Conservation (phyloP, 1,284 basidiomycete genomes). For the Schizophyllum commune region DNA sequence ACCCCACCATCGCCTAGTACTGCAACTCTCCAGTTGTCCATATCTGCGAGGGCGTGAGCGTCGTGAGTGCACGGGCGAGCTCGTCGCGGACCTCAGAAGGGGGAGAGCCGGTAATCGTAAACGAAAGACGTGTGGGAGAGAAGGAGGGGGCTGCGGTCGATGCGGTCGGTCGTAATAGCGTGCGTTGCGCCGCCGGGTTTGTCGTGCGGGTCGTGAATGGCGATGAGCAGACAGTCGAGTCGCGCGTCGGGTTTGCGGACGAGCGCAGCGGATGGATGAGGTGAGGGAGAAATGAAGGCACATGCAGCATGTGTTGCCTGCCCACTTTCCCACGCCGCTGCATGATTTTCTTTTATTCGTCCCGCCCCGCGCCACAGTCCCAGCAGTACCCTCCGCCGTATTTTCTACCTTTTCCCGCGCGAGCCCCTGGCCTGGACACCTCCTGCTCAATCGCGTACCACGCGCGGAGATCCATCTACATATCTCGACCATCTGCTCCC, state of each 20-base stretch:
- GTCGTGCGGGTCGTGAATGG: neutral
- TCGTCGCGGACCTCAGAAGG: conserved; percentile 17
- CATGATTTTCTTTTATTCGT: neutral
- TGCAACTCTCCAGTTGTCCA: conserved; percentile 90
- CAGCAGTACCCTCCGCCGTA: neutral
- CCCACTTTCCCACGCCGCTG: neutral
- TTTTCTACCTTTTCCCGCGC: neutral
- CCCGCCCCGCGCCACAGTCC: no score
- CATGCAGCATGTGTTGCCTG: neutral
- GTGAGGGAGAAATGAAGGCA: neutral
- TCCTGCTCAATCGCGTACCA: neutral
- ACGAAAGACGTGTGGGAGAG: neutral
- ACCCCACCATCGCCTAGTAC: conserved; percentile 97
- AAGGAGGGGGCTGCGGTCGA: neutral
- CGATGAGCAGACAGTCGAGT: neutral
- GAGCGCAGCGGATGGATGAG: neutral
- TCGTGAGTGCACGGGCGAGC: conserved; percentile 18
- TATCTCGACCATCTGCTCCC: neutral
- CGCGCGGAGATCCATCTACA: neutral
- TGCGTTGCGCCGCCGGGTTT: neutral
- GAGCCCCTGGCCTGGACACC: neutral
- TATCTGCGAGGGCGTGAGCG: conserved; percentile 34
- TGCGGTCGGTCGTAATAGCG: neutral
- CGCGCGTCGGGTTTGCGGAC: neutral
- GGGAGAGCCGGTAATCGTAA: neutral